Base-by-base conservation (phyloP, 768 basidiomycete species). In the Trichaptum fuscoviolaceum region DNA sequence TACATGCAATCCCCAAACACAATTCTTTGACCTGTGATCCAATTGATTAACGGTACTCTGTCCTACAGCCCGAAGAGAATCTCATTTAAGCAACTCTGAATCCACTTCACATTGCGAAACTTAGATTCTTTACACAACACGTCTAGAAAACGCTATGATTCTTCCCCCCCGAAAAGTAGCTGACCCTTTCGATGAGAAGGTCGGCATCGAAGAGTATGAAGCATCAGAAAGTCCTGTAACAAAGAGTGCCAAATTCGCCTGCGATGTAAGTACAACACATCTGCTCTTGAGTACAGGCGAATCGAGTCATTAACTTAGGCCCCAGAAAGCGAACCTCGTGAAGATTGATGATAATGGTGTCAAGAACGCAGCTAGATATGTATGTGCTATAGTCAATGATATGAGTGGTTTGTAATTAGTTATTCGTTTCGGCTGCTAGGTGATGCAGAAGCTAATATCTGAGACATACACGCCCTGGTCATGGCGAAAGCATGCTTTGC, bases 401-500 rank as follows among this genome's bases (percentile, higher is more conserved):
- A 64, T 65, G 3, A 5, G 42, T 52, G 2, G 20, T 61, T 61
- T 64, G 34, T 70, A 36, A 66, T 64, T 57, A 18, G 26, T 63
- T 20, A 69, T 58, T 60, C 3, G 23, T 52, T n/a, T 20, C 27
- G 62, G 34, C 66, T n/a, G 64, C 8, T 69, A 93, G 92, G 90
- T 94, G 64, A 83, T 81, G 62, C 75, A 75, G 58, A 85, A 83
- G 69, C 80, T 94, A 67, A 73, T 77, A 57, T 72, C 78, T 0
- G 89, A 91, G 75, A 81, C 85, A 0, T 95, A 95, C 75, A 85
- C 86, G 15, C 92, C 93, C 15, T 84, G 88, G 57, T 88, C 91
- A 58, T 95, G 93, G 93, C 85, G 89, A 36, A 87, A 86, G 0
- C 89, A 92, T 67, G 83, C 83, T 5, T 79, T 95, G 52, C 93